Evolutionary conservation across 306 rosid species (phyloP).

Genomic region (Acacia crassicarpa): DNA sequence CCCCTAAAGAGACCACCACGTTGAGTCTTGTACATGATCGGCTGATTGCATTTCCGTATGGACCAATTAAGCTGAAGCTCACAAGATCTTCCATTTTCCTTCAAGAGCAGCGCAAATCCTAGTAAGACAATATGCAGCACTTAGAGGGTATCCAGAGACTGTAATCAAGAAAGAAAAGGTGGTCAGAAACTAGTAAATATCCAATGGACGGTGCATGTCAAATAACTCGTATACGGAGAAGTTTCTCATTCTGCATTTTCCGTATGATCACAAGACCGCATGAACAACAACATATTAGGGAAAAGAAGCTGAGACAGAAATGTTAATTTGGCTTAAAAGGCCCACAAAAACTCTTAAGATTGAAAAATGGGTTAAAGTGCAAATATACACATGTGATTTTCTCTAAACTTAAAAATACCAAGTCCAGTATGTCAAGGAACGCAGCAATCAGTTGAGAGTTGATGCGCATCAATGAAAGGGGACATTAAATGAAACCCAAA

Average conservation of each 20-base stretch:
- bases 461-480: neutral
- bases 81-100: constrained; percentile 60
- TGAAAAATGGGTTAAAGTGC: too few relatives aligned
- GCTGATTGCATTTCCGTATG: neutral
- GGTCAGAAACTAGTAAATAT: constrained; percentile 24
- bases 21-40: neutral
- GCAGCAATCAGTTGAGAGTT: neutral
- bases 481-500: constrained; percentile 1
- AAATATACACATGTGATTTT: too few relatives aligned
- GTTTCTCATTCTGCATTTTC: neutral
- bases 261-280: neutral
- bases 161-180: constrained; percentile 34
- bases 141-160: constrained; percentile 70
- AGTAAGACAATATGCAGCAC: constrained; percentile 70
- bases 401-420: neutral
- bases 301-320: neutral
- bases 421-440: neutral
- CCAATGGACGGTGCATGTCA: neutral
- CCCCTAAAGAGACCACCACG: neutral
- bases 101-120: constrained; percentile 59
- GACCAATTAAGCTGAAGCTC: constrained; percentile 29
- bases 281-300: neutral
- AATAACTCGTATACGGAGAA: neutral
- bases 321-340: too few relatives aligned
- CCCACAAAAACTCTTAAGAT: too few relatives aligned